Evolutionary conservation across 345 rosid species (phyloP), one percentile per base, ranked within the genome.

Genomic region (Hibiscus syriacus): DNA sequence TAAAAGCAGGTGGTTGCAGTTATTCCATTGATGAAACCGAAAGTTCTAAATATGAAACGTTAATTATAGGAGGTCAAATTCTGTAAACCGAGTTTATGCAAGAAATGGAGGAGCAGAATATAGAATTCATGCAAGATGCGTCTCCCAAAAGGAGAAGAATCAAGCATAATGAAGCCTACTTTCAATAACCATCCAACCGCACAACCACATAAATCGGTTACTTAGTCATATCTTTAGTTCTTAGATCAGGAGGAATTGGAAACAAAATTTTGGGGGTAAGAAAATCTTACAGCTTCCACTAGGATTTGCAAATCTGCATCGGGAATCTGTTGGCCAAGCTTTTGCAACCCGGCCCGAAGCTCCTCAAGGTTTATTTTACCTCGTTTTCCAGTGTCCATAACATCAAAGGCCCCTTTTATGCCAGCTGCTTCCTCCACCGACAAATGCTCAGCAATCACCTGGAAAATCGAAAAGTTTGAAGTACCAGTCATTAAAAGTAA

Each of bases 281-380:
- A 68, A 55, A 41, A 45, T 68, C 99, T 78, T 77, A 94, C 97
- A 57, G 96, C 92, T 74, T 89, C 92, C 90, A 94, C 88, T 16
- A 94, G 86, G 78, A 86, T 84, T 78, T 87, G 90, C 76, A 94
- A 88, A 79, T 94, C 96, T 0, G 88, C 78, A 72, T 87, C 92
- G 55, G 95, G 70, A 23, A 94, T 78, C 55, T 81, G 85, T 55
- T 94, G 95, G 72, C 97, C 96, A 70, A 83, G 83, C 79, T 86
- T 91, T 13, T 84, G 96, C 49, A 45, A 45, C n/a, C 49, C 49
- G 5, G 19, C 14, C 49, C 49, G 49, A 45, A 45, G 49, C 49
- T 45, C 49, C 49, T 45, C 49, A 4, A 45, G 49, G 49, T 45
- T 45, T 45, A 45, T 45, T 45, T 45, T 45, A 17, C 49, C 49